These are phyloP conservation scores for Pythium periplocum DNA, from an alignment of 352 stramenopile species.

Conservation along the genomic window DNA sequence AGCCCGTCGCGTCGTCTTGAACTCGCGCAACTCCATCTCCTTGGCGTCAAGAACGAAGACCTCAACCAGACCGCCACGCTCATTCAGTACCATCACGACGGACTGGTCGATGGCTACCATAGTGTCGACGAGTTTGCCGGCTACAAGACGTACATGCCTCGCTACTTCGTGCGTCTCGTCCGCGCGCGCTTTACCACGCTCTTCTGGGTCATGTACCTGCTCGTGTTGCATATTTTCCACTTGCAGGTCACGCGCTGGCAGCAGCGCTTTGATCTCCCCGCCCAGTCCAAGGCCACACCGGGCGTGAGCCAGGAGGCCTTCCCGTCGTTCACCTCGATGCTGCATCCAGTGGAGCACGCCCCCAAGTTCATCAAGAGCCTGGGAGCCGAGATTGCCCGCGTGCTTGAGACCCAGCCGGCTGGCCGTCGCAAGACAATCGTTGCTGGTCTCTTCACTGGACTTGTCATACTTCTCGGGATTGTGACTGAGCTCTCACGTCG, in stretches of 20 bases:
- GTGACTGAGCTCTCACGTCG: constrained; percentile 11
- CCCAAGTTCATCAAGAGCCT: constrained; percentile 27
- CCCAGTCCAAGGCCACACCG: constrained; percentile 4
- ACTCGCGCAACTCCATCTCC: constrained; percentile 34
- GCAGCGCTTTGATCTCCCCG: constrained; percentile 44
- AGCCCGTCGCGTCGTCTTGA: constrained; percentile 33
- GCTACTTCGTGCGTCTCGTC: constrained; percentile 44
- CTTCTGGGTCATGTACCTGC: constrained; percentile 56
- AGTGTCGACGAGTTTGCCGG: constrained; percentile 31
- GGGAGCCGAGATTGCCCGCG: background rate
- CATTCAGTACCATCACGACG: constrained; percentile 31
- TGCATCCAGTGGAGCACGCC: constrained; percentile 45
- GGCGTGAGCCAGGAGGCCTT: constrained; percentile 21
- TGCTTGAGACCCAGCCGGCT: constrained; percentile 1
- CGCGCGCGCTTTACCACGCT: constrained; percentile 37
- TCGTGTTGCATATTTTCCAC: constrained; percentile 61
- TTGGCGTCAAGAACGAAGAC: constrained; percentile 19
- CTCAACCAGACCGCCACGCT: constrained; percentile 15
- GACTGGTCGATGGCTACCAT: constrained; percentile 49
- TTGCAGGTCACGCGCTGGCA: constrained; percentile 69
- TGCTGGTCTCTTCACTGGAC: constrained; percentile 5
- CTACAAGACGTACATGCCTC: constrained; percentile 42
- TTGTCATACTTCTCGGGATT: constrained; percentile 5
- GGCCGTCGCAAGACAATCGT: background rate
- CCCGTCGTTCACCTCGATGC: constrained; percentile 51